phyloP scores from a whole-genome alignment of 768 basidiomycete species.

The Fibroporia radiculosa region DNA sequence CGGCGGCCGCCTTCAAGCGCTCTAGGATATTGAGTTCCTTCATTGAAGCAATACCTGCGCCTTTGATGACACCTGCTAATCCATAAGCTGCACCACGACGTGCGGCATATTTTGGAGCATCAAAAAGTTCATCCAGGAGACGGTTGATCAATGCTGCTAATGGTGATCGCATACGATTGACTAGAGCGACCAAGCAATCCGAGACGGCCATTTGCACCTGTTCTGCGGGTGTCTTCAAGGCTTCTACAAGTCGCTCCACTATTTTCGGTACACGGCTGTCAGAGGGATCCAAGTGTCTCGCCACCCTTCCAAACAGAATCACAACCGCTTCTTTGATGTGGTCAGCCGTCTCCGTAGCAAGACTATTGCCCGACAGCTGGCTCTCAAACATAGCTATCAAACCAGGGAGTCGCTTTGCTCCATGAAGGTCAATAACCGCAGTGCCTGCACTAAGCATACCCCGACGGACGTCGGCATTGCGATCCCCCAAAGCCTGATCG shows the following conservation, averaged over 20 bases:
- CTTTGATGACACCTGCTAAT: slow-evolving; percentile 85
- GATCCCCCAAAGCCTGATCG: slow-evolving; percentile 86
- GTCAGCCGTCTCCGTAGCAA: slow-evolving; percentile 69
- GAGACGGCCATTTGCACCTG: slow-evolving; percentile 96
- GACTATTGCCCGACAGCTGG: slow-evolving; percentile 43
- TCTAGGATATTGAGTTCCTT: slow-evolving; percentile 77
- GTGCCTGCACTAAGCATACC: slow-evolving; percentile 86
- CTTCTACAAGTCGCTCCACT: slow-evolving; percentile 79
- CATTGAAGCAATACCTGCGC: slow-evolving; percentile 79
- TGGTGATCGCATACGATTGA: slow-evolving; percentile 55
- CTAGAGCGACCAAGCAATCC: slow-evolving; percentile 87
- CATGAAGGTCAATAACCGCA: slow-evolving; percentile 76
- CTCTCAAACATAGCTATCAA: slow-evolving; percentile 80
- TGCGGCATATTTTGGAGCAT: slow-evolving; percentile 79
- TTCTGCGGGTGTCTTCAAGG: slow-evolving; percentile 90
- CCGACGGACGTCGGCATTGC: slow-evolving; percentile 68
- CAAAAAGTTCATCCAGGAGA: slow-evolving; percentile 70
- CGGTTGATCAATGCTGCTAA: slow-evolving; percentile 62
- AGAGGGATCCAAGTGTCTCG: slow-evolving; percentile 72
- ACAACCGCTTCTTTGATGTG: slow-evolving; percentile 92
- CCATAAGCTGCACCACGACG: slow-evolving; percentile 99
- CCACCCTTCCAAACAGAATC: slow-evolving; percentile 89
- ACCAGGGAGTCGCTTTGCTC: slow-evolving; percentile 57
- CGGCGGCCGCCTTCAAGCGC: slow-evolving; percentile 65
- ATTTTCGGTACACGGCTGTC: slow-evolving; percentile 76